Base-by-base conservation (phyloP, 1,284 basidiomycete genomes). In the Trichosporon asahii region DNA sequence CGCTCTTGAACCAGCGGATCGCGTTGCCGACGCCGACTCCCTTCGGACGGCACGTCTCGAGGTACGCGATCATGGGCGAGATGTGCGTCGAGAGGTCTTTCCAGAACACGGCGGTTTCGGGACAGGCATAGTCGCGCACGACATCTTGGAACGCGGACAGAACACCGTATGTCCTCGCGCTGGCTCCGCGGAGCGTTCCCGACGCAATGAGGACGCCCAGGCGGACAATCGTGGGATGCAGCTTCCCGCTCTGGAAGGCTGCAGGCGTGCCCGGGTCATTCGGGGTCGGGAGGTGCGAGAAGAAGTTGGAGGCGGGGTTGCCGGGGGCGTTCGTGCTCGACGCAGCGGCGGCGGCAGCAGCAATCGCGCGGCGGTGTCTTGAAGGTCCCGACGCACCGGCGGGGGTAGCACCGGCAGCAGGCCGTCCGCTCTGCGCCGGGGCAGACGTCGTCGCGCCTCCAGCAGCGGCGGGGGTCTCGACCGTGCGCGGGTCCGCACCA, bases 1-100 rank as follows among this genome's bases (percentile, higher is more conserved):
- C 94, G 72, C 97, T 87, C 85, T 99, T 99, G 78, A 99, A 87
- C 83, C 96, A 93, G 70, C 82, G 73, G 68, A 84, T 84, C 15
- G 82, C 83, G 74, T 84, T 84, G n/a, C 83, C 83, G 27, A 82
- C 83, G 18, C 79, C 83, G 9, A 82, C 81, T 64, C 83, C 83
- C 73, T 84, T 84, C 7, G 83, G 81, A 49, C 83, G 72, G 73
- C 83, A 84, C 27, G 73, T 73, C 72, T 84, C 83, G 71, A 84
- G 71, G 75, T 78, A 84, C 46, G 80, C 79, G 75, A 84, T 84
- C 83, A 84, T 84, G 18, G 83, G 83, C 73, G 79, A 81, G 37
- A 84, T 70, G 73, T 83, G 77, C 29, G 76, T 74, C 46, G 77
- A 78, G 53, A 84, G 70, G 71, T 83, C 79, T 71, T 83, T 80